These are phyloP conservation scores for Macaranga tanarius DNA, from an alignment of 441 rosid genomes.

Conservation along the genomic window DNA sequence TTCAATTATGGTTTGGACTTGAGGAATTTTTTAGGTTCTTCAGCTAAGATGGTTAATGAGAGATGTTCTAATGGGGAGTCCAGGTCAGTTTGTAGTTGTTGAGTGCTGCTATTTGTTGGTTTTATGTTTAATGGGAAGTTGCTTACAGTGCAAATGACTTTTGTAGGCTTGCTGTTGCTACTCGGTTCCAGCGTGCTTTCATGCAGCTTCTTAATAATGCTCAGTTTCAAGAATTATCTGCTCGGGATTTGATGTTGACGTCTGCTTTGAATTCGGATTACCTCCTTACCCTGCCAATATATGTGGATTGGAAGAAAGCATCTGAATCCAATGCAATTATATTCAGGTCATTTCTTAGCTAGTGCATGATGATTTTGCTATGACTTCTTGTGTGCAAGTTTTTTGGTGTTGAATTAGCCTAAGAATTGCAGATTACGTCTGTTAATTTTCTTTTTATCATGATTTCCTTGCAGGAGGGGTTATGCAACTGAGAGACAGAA, in stretches of 20 bases:
- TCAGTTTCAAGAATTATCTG: conserved; percentile 90
- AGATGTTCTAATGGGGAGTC: conserved; percentile 40
- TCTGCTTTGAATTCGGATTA: conserved; percentile 89
- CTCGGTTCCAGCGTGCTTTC: conserved; percentile 89
- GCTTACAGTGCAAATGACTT: conserved; percentile 9
- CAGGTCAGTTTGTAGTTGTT: conserved; percentile 35
- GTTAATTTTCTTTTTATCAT: conserved; percentile 12
- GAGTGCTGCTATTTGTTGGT: not conserved
- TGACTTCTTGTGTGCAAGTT: not conserved
- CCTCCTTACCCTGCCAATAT: conserved; percentile 88
- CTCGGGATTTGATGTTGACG: conserved; percentile 78
- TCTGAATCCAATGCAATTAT: conserved; percentile 88
- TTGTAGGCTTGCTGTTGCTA: conserved; percentile 70
- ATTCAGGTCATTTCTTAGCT: conserved; percentile 53
- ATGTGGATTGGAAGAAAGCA: conserved; percentile 89
- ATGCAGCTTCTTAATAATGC: conserved; percentile 90
- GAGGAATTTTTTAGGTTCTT: conserved; percentile 50
- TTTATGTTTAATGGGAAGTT: not conserved
- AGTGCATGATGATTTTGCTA: not conserved
- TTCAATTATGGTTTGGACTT: conserved; percentile 58
- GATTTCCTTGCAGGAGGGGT: conserved; percentile 66
- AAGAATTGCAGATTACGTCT: not conserved
- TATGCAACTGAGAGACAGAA: conserved; percentile 92
- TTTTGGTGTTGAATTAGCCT: not conserved
- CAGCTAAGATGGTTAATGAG: conserved; percentile 33